Evolutionary conservation across 2,329 filamentous ascomycete genomes (phyloP), one percentile per base, ranked within the genome.

Genomic region (Geosmithia putterillii): DNA sequence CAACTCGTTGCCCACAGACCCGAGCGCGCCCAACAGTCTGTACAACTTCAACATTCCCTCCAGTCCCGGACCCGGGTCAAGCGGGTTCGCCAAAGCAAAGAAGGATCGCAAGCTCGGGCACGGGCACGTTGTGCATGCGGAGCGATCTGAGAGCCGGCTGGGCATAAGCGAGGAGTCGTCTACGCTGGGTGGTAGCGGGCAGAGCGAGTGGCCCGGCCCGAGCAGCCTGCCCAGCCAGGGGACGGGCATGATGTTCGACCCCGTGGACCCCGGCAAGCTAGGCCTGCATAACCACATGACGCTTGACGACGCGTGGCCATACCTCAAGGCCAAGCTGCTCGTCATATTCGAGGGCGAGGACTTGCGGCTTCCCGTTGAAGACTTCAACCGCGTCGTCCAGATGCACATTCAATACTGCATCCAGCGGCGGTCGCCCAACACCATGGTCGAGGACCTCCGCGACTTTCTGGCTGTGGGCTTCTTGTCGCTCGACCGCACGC

Each of bases 51-150:
- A 79, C 45, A 62, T 85, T 2, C 84, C 84, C 1, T 73, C 81
- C 7, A 87, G 81, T 47, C 83, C 85, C 1, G 81, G 74, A 0
- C 77, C 80, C 14, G 73, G 71, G 42, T 73, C 70, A 42, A 73
- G 71, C 21, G 69, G 74, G 25, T 94, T 96, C 57, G 73, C 81
- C 34, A 94, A 92, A 63, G 83, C 82, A 3, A 84, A 92, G 55
- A 90, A 84, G 46, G 87, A 95, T 56, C 94, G 90, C 67, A 83
- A 82, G 58, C 81, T 83, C 51, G n/a, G n/a, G n/a, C n/a, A n/a
- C n/a, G n/a, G n/a, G n/a, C n/a, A n/a, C n/a, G n/a, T n/a, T n/a
- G n/a, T n/a, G n/a, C 28, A 32, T 12, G 81, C 85, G 48, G 82
- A 86, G 49, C 78, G 80, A 50, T 71, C 65, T 44, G 59, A 68